These are phyloP conservation scores for Brassica rapa DNA, from an alignment of 345 rosid species.

Conservation along the genomic window DNA sequence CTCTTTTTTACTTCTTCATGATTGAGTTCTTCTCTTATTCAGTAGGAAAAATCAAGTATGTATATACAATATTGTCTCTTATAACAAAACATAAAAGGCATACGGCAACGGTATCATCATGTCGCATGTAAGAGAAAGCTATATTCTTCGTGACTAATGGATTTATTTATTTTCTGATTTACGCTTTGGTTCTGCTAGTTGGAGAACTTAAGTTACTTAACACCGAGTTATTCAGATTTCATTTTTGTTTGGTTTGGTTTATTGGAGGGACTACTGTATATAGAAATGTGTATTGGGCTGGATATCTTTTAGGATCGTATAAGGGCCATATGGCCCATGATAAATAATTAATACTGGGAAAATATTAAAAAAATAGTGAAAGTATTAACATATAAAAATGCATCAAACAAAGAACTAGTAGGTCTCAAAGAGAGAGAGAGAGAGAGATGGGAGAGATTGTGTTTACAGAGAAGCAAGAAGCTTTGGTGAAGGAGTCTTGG, in stretches of 20 bases:
- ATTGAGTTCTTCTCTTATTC: constrained; percentile 10
- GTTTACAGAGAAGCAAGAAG: constrained; percentile 62
- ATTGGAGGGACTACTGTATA: not conserved
- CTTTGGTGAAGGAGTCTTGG: constrained; percentile 70
- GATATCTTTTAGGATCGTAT: not conserved
- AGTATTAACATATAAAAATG: not conserved
- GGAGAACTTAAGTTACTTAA: not conserved
- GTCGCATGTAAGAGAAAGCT: constrained; percentile 8
- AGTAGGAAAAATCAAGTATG: not conserved
- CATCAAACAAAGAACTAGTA: not conserved
- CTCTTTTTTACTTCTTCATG: constrained; percentile 25
- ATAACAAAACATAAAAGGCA: not conserved
- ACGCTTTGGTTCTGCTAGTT: not conserved
- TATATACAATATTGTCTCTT: not conserved
- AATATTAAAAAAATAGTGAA: not conserved
- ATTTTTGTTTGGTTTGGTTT: not conserved
- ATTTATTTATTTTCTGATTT: not conserved
- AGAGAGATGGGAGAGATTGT: constrained; percentile 48
- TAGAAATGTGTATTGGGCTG: constrained; percentile 9
- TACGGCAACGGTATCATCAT: constrained; percentile 4
- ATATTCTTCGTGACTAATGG: not conserved
- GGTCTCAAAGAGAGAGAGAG: constrained; percentile 8
- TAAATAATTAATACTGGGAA: not conserved
- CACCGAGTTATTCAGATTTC: constrained; percentile 1
- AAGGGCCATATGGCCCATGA: not conserved